Evolutionary conservation across 208 protist species (phyloP).

Genomic region (Trypanosoma congolense): DNA sequence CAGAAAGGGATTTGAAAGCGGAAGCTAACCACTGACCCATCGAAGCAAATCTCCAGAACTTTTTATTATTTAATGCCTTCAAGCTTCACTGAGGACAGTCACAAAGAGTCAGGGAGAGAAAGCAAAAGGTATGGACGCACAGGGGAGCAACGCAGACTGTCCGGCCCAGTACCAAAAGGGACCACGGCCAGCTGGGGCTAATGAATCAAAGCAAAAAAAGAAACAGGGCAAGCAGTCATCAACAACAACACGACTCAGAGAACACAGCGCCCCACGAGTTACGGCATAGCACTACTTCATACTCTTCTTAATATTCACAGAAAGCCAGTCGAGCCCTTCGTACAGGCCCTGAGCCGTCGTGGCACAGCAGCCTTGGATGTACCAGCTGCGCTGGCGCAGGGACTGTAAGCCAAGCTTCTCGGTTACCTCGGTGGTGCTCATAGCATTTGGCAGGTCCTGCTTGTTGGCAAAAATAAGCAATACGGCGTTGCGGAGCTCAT

Average conservation of each 20-base stretch:
- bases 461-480: slow-evolving; percentile 99
- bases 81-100: too few species aligned
- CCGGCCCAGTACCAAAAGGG: too few species aligned
- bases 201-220: slow-evolving; percentile 3
- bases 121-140: too few species aligned
- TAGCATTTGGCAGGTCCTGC: slow-evolving; percentile 98
- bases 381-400: slow-evolving; percentile 91
- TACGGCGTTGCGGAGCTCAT: slow-evolving; percentile 94
- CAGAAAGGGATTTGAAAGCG: slow-evolving; percentile 81
- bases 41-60: neutral
- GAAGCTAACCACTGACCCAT: slow-evolving; percentile 47
- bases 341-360: slow-evolving; percentile 90
- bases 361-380: slow-evolving; percentile 91
- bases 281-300: neutral
- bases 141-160: too few species aligned
- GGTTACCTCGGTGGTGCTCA: slow-evolving; percentile 94
- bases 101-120: too few species aligned
- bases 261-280: slow-evolving; percentile 4
- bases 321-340: slow-evolving; percentile 60
- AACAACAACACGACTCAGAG: neutral
- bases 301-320: slow-evolving; percentile 10
- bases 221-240: neutral
- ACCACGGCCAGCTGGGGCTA: too few species aligned
- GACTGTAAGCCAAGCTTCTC: slow-evolving; percentile 94
- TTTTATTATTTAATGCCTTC: neutral